These are phyloP conservation scores for Aspergillus awamori DNA, from an alignment of 2,329 filamentous ascomycete species.

Conservation along the genomic window DNA sequence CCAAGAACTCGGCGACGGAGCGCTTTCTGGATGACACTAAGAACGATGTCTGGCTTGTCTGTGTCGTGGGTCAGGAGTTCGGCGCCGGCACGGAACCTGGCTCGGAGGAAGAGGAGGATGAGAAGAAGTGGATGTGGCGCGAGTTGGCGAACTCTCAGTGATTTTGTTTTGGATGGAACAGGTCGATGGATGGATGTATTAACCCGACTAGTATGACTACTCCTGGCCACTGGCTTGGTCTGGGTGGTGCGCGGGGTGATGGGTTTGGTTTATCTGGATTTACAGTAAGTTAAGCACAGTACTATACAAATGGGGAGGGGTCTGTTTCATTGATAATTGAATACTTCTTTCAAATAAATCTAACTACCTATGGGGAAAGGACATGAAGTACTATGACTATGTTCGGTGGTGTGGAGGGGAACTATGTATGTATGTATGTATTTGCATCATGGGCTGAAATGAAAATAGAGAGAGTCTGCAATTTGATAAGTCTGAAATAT, in stretches of 20 bases:
- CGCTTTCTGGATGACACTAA: conserved; percentile 69
- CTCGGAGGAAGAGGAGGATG: conserved; percentile 42
- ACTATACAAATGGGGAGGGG: too few relatives aligned
- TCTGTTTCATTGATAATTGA: too few relatives aligned
- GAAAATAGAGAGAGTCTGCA: not conserved
- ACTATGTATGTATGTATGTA: too few relatives aligned
- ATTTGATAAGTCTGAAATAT: too few relatives aligned
- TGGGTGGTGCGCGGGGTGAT: not conserved
- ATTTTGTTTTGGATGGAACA: not conserved
- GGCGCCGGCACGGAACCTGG: conserved; percentile 44
- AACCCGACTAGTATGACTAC: conserved; percentile 3
- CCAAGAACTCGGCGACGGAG: conserved; percentile 70
- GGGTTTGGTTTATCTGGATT: too few relatives aligned
- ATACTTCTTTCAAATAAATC: too few relatives aligned
- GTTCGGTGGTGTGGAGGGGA: too few relatives aligned
- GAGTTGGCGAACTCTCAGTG: conserved; percentile 36
- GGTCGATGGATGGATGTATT: not conserved
- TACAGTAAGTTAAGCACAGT: too few relatives aligned
- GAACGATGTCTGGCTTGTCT: conserved; percentile 82
- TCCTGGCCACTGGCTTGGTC: not conserved
- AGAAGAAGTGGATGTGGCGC: conserved; percentile 46
- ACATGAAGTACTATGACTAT: too few relatives aligned
- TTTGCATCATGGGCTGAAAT: too few relatives aligned
- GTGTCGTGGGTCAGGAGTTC: conserved; percentile 57
- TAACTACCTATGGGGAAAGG: too few relatives aligned